Percentiles rank a stretch among this genome's conserved stretches.
These are phyloP conservation scores for Neopestalotiopsis sp. DNA, from an alignment of 2,329 filamentous ascomycete species.

Conservation along the genomic window DNA sequence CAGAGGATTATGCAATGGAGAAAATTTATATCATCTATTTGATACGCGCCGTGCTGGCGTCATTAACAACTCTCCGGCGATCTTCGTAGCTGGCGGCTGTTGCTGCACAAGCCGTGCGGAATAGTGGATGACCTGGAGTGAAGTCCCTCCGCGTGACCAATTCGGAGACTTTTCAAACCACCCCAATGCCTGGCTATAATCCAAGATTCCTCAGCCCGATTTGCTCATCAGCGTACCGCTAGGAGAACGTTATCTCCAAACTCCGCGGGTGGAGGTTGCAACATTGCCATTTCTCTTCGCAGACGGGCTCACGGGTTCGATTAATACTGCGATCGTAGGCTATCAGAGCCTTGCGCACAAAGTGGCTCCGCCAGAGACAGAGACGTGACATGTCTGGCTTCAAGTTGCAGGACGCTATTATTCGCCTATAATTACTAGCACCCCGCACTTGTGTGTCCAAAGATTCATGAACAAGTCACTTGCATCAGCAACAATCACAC, in stretches of 20 bases:
- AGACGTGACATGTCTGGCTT: too few species aligned
- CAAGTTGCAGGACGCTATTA: background rate
- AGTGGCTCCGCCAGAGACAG: background rate
- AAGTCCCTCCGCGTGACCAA: background rate
- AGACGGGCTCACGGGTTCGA: background rate
- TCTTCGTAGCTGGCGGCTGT: background rate
- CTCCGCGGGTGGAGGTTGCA: background rate
- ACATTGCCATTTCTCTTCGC: background rate
- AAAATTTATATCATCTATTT: background rate
- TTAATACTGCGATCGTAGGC: background rate
- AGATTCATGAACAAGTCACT: background rate
- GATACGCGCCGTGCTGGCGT: background rate
- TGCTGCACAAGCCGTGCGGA: too few species aligned
- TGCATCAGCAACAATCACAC: background rate
- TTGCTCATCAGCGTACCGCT: background rate
- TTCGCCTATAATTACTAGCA: background rate
- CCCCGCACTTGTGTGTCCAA: background rate
- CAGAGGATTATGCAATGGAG: too few species aligned
- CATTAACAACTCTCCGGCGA: background rate
- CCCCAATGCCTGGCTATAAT: background rate
- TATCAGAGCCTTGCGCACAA: background rate
- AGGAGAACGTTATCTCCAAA: background rate
- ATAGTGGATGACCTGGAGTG: background rate
- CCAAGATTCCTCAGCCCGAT: background rate
- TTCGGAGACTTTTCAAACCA: background rate